Conservation (phyloP, 2,329 filamentous ascomycete genomes). For the Paraconiothyrium brasiliense region DNA sequence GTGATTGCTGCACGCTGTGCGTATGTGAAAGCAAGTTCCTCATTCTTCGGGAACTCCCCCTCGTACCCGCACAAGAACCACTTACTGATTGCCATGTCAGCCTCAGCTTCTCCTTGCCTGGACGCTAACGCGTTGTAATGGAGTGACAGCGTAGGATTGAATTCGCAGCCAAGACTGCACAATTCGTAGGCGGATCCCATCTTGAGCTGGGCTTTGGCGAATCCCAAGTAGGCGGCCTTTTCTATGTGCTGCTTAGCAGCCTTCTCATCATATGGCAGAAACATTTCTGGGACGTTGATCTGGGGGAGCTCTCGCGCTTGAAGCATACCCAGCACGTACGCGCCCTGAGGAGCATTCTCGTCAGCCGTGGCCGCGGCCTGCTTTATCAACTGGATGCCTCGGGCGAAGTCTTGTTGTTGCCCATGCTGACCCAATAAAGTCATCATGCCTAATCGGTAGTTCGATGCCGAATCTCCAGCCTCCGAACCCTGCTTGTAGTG, state of each 20-base stretch:
- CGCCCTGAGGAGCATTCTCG: slow-evolving; percentile 95
- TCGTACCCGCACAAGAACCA: slow-evolving; percentile 99
- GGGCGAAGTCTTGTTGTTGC: slow-evolving; percentile 80
- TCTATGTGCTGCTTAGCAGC: slow-evolving; percentile 88
- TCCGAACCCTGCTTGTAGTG: slow-evolving; percentile 87
- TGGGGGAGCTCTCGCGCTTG: slow-evolving; percentile 91
- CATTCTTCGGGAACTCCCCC: slow-evolving; percentile 91
- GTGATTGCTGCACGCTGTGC: slow-evolving; percentile 84
- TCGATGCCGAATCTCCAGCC: slow-evolving; percentile 85
- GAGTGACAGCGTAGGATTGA: slow-evolving; percentile 88
- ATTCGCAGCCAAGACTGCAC: slow-evolving; percentile 91
- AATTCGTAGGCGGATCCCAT: slow-evolving; percentile 97
- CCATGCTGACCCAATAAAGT: slow-evolving; percentile 92
- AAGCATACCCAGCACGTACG: slow-evolving; percentile 95
- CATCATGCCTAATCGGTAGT: slow-evolving; percentile 94
- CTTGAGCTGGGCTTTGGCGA: slow-evolving; percentile 95
- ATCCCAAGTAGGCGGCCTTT: slow-evolving; percentile 94
- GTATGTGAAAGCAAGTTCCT: slow-evolving; percentile 90
- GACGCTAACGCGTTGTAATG: slow-evolving; percentile 96
- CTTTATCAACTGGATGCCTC: slow-evolving; percentile 83
- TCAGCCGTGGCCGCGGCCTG: slow-evolving; percentile 86
- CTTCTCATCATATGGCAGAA: slow-evolving; percentile 75
- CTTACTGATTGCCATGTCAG: slow-evolving; percentile 94
- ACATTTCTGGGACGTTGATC: slow-evolving; percentile 77
- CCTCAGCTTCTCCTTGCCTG: slow-evolving; percentile 90